These are phyloP conservation scores for Sphagnum contortum DNA, from an alignment of 225 moss, liverwort and hornwort genomes.

Conservation along the genomic window DNA sequence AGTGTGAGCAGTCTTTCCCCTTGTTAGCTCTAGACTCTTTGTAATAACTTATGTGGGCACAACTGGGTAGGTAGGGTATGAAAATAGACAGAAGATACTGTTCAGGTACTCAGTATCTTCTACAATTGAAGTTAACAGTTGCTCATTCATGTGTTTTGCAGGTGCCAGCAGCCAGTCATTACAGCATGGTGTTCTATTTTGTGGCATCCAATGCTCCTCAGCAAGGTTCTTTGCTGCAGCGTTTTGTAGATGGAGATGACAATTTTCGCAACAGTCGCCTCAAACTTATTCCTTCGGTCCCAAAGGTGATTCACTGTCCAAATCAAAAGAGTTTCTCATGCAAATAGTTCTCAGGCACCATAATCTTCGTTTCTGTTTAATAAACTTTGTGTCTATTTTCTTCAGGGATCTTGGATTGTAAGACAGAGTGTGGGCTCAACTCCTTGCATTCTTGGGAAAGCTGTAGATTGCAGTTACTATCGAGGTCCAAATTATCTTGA, in stretches of 20 bases:
- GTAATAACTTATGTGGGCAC: too few species aligned
- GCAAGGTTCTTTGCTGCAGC: slow-evolving; percentile 55
- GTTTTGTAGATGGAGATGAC: slow-evolving; percentile 85
- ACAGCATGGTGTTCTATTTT: slow-evolving; percentile 93
- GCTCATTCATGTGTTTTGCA: slow-evolving; percentile 4
- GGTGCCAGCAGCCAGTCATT: slow-evolving; percentile 73
- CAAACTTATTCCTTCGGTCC: slow-evolving; percentile 86
- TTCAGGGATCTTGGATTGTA: slow-evolving; percentile 94
- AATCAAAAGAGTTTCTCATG: too few species aligned
- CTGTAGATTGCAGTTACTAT: slow-evolving; percentile 76
- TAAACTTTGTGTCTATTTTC: not conserved
- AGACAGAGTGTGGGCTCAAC: slow-evolving; percentile 89
- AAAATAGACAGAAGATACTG: too few species aligned
- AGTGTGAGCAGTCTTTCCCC: too few species aligned
- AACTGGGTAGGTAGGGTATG: too few species aligned
- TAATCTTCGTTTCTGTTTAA: too few species aligned
- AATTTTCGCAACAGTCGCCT: slow-evolving; percentile 77
- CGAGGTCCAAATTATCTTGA: slow-evolving; percentile 72
- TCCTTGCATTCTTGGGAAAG: slow-evolving; percentile 90
- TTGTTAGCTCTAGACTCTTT: too few species aligned
- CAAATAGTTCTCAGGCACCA: too few species aligned
- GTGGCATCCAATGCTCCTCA: slow-evolving; percentile 53
- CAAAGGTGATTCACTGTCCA: slow-evolving; percentile 29
- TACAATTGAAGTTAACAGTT: too few species aligned
- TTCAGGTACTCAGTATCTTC: not conserved